Evolutionary conservation across 164 flowering plant genomes (phyloP).

Genomic region (Chloranthus sessilifolius): DNA sequence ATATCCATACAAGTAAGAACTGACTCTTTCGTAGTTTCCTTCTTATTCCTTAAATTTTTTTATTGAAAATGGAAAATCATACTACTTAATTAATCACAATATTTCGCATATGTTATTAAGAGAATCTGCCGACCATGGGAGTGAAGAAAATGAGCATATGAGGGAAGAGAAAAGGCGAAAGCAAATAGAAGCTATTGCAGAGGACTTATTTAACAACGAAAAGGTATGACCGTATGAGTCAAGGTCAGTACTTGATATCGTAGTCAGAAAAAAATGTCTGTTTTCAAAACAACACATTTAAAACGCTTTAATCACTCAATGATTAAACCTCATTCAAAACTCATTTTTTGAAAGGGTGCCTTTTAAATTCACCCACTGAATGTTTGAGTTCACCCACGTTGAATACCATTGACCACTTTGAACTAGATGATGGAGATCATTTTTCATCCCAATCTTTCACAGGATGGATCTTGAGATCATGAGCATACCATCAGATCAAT

Average conservation of each 20-base stretch:
- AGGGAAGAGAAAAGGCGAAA: constrained; percentile 81
- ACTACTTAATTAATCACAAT: not conserved
- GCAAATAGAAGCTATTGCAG: constrained; percentile 78
- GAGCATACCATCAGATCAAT: too few species aligned
- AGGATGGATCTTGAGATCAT: too few species aligned
- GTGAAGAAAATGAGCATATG: constrained; percentile 43
- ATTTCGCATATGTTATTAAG: constrained; percentile 20
- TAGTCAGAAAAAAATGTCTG: not conserved
- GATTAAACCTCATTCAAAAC: too few species aligned
- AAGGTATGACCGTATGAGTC: constrained; percentile 37
- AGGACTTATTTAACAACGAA: constrained; percentile 69
- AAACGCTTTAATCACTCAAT: not conserved
- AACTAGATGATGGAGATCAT: too few species aligned
- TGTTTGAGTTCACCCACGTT: too few species aligned
- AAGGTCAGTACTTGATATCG: not conserved
- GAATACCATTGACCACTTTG: too few species aligned
- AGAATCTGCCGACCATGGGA: constrained; percentile 53
- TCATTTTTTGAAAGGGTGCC: not conserved
- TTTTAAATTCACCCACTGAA: not conserved
- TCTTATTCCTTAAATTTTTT: not conserved
- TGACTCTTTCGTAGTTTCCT: not conserved
- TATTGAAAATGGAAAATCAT: not conserved
- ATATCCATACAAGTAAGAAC: constrained; percentile 63
- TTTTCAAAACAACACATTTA: not conserved
- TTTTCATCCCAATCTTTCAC: too few species aligned